Percentiles rank a stretch among this genome's conserved stretches.
phyloP scores from a whole-genome alignment of 2,329 filamentous ascomycete species.

The Colletotrichum brevisporum region DNA sequence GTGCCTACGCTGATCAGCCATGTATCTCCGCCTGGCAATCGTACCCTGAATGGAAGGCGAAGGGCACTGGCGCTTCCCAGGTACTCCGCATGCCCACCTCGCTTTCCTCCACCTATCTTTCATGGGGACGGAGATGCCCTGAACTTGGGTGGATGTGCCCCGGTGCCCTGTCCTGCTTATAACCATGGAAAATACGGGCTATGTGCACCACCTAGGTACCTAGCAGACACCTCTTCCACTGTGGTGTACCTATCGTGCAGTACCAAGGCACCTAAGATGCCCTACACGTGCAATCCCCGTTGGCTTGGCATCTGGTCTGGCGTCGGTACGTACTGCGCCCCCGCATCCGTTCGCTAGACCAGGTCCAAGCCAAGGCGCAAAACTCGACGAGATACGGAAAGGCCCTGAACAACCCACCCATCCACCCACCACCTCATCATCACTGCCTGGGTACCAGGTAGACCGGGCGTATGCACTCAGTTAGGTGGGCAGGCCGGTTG shows the following conservation, averaged over 20 bases:
- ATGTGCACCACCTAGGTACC: too few species aligned
- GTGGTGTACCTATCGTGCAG: too few species aligned
- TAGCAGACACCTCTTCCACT: too few species aligned
- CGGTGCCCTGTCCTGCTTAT: too few species aligned
- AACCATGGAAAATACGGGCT: too few species aligned
- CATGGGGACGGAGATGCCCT: too few species aligned
- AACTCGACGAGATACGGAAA: neutral
- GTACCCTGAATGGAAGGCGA: constrained; percentile 16
- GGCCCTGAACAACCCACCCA: neutral
- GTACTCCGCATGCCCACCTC: constrained; percentile 4
- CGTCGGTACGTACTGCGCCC: constrained; percentile 15
- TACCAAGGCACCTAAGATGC: too few species aligned
- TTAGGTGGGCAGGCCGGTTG: too few species aligned
- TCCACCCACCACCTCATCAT: neutral
- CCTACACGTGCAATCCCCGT: neutral
- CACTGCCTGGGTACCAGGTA: neutral
- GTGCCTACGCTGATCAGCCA: too few species aligned
- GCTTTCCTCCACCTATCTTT: neutral
- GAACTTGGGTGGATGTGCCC: too few species aligned
- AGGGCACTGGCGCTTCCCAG: constrained; percentile 1
- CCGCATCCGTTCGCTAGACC: constrained; percentile 2
- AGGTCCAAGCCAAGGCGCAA: neutral
- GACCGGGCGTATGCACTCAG: too few species aligned
- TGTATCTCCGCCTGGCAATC: constrained; percentile 10
- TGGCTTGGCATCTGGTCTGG: constrained; percentile 5